phyloP scores from a whole-genome alignment of 208 protist species.

The Cochliopodium minus region DNA sequence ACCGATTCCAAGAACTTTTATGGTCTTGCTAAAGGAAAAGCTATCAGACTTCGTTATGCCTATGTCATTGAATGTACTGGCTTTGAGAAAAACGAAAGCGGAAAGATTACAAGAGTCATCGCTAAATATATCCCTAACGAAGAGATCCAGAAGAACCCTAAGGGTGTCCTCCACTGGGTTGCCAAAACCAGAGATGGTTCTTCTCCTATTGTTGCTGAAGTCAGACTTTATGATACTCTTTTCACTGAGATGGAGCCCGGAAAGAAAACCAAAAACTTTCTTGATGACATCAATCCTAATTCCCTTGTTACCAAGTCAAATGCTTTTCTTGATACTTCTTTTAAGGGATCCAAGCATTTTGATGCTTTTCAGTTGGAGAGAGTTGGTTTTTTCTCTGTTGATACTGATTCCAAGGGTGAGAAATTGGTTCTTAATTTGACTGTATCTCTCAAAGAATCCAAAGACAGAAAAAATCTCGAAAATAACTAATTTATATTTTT shows the following conservation, averaged over 20 bases:
- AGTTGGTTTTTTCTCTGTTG: conserved; percentile 60
- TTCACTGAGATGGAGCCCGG: conserved; percentile 30
- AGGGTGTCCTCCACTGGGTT: conserved; percentile 56
- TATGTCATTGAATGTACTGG: conserved; percentile 38
- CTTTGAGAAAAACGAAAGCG: conserved; percentile 15
- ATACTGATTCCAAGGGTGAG: conserved; percentile 38
- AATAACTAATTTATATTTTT: too few relatives aligned
- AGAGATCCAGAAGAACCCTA: conserved; percentile 15
- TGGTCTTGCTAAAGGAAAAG: conserved; percentile 44
- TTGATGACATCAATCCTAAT: conserved; percentile 44
- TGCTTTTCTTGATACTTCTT: conserved; percentile 24
- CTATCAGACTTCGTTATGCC: conserved; percentile 36
- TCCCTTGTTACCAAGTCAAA: conserved; percentile 25
- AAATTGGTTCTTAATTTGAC: conserved; percentile 66
- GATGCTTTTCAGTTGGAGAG: conserved; percentile 69
- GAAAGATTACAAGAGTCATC: conserved; percentile 18
- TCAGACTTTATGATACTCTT: conserved; percentile 45
- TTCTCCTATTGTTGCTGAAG: conserved; percentile 21
- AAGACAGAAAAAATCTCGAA: too few relatives aligned
- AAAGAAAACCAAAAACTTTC: conserved; percentile 20
- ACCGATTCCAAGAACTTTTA: conserved; percentile 31
- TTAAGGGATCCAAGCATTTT: conserved; percentile 21
- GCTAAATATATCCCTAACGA: conserved; percentile 10
- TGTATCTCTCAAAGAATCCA: conserved; percentile 57
- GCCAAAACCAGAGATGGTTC: conserved; percentile 1